phyloP scores from a whole-genome alignment of 805 yeast species.

The Myxozyma neotropica region DNA sequence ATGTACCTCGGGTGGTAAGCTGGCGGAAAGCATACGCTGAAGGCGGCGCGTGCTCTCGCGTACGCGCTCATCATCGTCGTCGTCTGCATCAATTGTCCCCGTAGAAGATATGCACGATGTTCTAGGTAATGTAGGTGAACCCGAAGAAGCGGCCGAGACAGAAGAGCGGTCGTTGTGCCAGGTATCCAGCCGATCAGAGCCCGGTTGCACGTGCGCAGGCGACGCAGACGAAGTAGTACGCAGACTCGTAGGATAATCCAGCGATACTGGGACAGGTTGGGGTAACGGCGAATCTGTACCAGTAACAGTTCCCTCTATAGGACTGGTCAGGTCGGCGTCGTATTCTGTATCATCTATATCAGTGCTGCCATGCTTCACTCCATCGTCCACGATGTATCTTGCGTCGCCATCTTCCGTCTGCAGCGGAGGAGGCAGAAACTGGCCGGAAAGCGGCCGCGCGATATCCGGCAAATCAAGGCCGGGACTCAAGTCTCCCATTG shows the following conservation, averaged over 20 bases:
- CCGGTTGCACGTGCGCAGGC: too few species aligned
- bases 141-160: too few species aligned
- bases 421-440: slow-evolving; percentile 21
- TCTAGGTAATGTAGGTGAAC: too few species aligned
- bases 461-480: slow-evolving; percentile 26
- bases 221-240: neutral
- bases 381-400: neutral
- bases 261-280: neutral
- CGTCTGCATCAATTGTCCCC: neutral
- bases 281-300: neutral
- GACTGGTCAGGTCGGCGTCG: neutral
- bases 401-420: neutral
- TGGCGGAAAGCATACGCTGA: slow-evolving; percentile 21
- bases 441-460: slow-evolving; percentile 16
- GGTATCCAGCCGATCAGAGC: too few species aligned
- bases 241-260: neutral
- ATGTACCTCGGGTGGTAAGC: neutral
- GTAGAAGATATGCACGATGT: neutral
- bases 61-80: slow-evolving; percentile 18
- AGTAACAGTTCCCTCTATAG: neutral
- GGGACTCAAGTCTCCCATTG: slow-evolving; percentile 17
- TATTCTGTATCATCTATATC: neutral
- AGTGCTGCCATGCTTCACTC: neutral
- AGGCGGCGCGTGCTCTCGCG: slow-evolving; percentile 18
- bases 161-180: too few species aligned